phyloP scores from a whole-genome alignment of 2,329 filamentous ascomycete genomes.

The Trichoderma endophyticum region DNA sequence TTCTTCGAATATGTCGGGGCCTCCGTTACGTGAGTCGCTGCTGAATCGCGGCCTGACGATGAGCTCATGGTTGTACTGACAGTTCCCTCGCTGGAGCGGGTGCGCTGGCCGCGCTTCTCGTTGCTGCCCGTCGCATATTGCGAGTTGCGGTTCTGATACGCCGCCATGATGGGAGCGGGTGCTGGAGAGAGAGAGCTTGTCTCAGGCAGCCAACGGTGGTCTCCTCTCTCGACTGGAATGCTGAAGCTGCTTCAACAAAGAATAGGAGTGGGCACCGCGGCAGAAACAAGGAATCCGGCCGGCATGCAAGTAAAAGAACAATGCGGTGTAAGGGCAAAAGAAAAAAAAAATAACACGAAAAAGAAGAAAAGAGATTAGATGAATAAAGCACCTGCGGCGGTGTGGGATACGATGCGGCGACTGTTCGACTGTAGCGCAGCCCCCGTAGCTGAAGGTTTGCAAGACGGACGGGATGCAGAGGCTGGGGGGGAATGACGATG shows the following conservation, averaged over 20 bases:
- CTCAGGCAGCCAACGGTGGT: background rate
- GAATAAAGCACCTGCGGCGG: background rate
- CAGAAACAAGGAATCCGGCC: background rate
- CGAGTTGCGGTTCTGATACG: conserved; percentile 53
- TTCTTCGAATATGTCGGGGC: conserved; percentile 96
- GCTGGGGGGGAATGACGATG: conserved; percentile 16
- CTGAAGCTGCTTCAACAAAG: conserved; percentile 18
- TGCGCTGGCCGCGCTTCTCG: conserved; percentile 49
- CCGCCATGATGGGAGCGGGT: conserved; percentile 43
- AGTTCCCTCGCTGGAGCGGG: conserved; percentile 81
- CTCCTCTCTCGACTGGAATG: conserved; percentile 19
- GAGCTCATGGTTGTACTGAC: conserved; percentile 80
- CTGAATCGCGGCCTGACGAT: conserved; percentile 71
- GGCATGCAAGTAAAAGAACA: background rate
- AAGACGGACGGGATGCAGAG: background rate
- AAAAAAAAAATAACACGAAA: background rate
- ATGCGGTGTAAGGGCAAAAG: conserved; percentile 12
- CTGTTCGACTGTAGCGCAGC: conserved; percentile 3
- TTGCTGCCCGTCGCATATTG: conserved; percentile 43
- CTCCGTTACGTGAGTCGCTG: conserved; percentile 82
- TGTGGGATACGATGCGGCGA: conserved; percentile 1
- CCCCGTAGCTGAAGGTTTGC: conserved; percentile 7
- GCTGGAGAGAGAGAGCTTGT: background rate
- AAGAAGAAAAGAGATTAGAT: background rate
- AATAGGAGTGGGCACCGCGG: conserved; percentile 13